Evolutionary conservation across 352 stramenopile genomes (phyloP).

Genomic region (Globisporangium perplexum): DNA sequence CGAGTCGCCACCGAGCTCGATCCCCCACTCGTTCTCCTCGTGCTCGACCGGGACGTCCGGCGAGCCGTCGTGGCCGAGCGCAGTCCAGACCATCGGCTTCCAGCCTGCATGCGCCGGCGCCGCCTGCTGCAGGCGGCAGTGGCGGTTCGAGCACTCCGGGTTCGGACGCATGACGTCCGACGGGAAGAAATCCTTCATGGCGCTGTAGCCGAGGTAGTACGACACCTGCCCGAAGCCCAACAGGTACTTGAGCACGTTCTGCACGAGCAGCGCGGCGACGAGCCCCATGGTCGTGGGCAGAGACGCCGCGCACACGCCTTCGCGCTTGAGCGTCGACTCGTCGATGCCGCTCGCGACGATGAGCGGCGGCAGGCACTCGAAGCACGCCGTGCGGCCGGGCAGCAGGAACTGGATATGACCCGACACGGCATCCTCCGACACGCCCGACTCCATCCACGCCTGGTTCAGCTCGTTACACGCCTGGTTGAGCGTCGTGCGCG

Average conservation of each 20-base stretch:
- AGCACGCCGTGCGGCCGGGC: conserved; percentile 82
- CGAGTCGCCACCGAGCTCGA: conserved; percentile 41
- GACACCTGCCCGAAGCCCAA: conserved; percentile 82
- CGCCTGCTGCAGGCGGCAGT: conserved; percentile 72
- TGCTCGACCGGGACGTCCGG: conserved; percentile 49
- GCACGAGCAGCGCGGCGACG: conserved; percentile 79
- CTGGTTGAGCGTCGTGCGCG: conserved; percentile 82
- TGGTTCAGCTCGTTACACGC: conserved; percentile 85
- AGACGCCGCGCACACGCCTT: conserved; percentile 85
- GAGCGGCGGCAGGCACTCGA: conserved; percentile 84
- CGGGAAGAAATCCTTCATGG: conserved; percentile 87
- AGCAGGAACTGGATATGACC: conserved; percentile 88
- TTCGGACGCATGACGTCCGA: conserved; percentile 77
- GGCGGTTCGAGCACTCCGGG: conserved; percentile 72
- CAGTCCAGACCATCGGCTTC: conserved; percentile 70
- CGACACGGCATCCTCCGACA: conserved; percentile 88
- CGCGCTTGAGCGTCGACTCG: conserved; percentile 83
- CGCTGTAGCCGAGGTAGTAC: conserved; percentile 87
- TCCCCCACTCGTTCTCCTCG: conserved; percentile 86
- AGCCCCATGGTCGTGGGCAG: conserved; percentile 89
- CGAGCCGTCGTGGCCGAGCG: conserved; percentile 45
- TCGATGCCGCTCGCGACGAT: conserved; percentile 84
- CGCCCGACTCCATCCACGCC: conserved; percentile 88
- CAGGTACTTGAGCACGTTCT: conserved; percentile 87
- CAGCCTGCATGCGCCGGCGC: conserved; percentile 36